Percentiles rank a stretch among this genome's conserved stretches.
Evolutionary conservation across 768 basidiomycete genomes (phyloP).

Genomic region (Collybia sordida): DNA sequence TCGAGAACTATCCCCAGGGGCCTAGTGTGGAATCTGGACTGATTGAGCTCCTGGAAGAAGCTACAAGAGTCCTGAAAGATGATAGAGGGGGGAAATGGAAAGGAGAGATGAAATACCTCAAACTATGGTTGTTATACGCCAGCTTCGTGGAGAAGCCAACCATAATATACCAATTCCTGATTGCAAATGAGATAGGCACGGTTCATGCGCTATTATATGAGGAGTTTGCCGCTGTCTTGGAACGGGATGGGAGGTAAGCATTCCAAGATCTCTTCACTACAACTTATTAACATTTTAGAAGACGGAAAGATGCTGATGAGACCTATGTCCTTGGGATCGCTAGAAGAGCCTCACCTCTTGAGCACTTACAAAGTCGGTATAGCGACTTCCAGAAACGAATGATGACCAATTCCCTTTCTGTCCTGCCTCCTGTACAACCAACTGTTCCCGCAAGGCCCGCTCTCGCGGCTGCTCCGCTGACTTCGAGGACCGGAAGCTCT

Average conservation of each 20-base stretch:
- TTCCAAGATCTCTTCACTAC: constrained; percentile 2
- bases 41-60: constrained; percentile 90
- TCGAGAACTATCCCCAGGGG: constrained; percentile 94
- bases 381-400: constrained; percentile 90
- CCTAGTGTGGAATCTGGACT: constrained; percentile 86
- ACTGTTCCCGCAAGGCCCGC: constrained; percentile 28
- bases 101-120: constrained; percentile 82
- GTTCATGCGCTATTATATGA: constrained; percentile 83
- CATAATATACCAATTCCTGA: constrained; percentile 85
- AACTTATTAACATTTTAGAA: constrained; percentile 27
- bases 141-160: constrained; percentile 88
- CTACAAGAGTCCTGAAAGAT: constrained; percentile 82
- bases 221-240: constrained; percentile 84
- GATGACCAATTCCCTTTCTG: constrained; percentile 55
- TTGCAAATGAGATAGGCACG: constrained; percentile 90
- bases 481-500: constrained; percentile 34
- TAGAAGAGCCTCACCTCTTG: constrained; percentile 76
- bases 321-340: constrained; percentile 88
- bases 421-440: constrained; percentile 33
- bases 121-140: constrained; percentile 93
- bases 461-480: constrained; percentile 41
- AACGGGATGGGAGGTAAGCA: constrained; percentile 75
- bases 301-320: constrained; percentile 87
- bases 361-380: constrained; percentile 75
- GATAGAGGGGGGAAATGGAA: constrained; percentile 73